phyloP scores from a whole-genome alignment of 306 rosid species.

The Rosa lucieae region DNA sequence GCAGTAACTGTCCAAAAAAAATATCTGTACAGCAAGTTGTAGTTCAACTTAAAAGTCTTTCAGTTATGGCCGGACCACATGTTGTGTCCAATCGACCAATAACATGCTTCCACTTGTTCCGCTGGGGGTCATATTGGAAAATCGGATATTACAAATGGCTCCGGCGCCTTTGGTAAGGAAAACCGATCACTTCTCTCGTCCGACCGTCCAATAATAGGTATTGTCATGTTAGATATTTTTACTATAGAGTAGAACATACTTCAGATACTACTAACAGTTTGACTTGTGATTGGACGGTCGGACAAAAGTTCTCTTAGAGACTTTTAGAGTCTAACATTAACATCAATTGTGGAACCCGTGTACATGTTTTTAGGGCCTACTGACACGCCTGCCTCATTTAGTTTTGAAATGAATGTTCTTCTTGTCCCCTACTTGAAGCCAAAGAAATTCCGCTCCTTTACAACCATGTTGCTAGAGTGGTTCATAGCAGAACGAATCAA shows the following conservation, averaged over 20 bases:
- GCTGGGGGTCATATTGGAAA: not conserved
- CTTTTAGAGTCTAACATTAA: not conserved
- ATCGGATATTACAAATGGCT: not conserved
- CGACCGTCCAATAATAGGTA: not conserved
- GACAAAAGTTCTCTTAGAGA: not conserved
- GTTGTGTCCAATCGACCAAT: not conserved
- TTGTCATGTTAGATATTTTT: not conserved
- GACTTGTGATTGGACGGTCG: not conserved
- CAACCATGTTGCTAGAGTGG: conserved; percentile 13
- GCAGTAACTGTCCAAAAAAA: conserved; percentile 27
- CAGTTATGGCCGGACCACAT: not conserved
- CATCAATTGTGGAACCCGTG: not conserved
- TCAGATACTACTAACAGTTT: not conserved
- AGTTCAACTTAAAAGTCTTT: not conserved
- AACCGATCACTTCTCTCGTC: not conserved
- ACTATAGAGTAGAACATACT: not conserved
- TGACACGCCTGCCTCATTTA: not conserved
- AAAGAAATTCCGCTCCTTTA: conserved; percentile 7
- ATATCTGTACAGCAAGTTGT: conserved; percentile 28
- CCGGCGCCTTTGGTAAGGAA: not conserved
- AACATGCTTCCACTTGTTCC: not conserved
- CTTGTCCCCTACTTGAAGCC: conserved; percentile 5
- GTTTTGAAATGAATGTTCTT: not conserved
- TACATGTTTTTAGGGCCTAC: not conserved
- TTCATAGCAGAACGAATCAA: conserved; percentile 23